phyloP scores from a whole-genome alignment of 2,329 filamentous ascomycete species.

The Byssochlamys sp. region DNA sequence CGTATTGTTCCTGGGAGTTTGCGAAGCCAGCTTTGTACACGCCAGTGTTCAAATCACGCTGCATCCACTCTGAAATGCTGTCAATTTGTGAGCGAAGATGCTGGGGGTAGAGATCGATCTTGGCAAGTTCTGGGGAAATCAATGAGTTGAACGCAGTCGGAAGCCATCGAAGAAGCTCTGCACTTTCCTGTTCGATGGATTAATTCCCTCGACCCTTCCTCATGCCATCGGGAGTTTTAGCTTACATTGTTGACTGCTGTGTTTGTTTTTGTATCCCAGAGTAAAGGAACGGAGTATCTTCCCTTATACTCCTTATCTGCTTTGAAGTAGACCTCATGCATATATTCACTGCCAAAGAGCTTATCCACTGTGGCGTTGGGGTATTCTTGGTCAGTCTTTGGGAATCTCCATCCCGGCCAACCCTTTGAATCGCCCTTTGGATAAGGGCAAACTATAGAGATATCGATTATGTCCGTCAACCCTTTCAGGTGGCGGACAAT shows the following conservation, averaged over 20 bases:
- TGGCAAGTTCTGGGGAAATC: conserved; percentile 32
- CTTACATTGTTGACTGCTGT: conserved; percentile 49
- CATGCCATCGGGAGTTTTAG: too few species aligned
- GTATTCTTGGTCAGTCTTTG: conserved; percentile 44
- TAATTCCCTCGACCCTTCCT: not conserved
- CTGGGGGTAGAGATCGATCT: conserved; percentile 46
- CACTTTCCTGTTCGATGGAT: conserved; percentile 38
- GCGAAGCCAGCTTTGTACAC: conserved; percentile 57
- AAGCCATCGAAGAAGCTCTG: conserved; percentile 50
- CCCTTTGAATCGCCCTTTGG: conserved; percentile 56
- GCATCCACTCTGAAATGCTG: conserved; percentile 44
- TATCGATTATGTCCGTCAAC: conserved; percentile 44
- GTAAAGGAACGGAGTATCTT: conserved; percentile 50
- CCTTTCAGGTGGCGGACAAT: conserved; percentile 50
- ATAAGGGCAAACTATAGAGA: conserved; percentile 55
- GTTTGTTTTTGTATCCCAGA: conserved; percentile 52
- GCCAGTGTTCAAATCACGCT: conserved; percentile 47
- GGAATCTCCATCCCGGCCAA: conserved; percentile 56
- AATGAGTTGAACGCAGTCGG: conserved; percentile 48
- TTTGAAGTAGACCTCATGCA: conserved; percentile 55
- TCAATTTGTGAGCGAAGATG: conserved; percentile 44
- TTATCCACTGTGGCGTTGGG: conserved; percentile 51
- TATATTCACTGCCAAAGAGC: conserved; percentile 48
- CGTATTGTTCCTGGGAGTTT: conserved; percentile 45
- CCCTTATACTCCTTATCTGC: conserved; percentile 53